Conservation (phyloP, 2,329 filamentous ascomycete species). For the Curvularia hawaiiensis region DNA sequence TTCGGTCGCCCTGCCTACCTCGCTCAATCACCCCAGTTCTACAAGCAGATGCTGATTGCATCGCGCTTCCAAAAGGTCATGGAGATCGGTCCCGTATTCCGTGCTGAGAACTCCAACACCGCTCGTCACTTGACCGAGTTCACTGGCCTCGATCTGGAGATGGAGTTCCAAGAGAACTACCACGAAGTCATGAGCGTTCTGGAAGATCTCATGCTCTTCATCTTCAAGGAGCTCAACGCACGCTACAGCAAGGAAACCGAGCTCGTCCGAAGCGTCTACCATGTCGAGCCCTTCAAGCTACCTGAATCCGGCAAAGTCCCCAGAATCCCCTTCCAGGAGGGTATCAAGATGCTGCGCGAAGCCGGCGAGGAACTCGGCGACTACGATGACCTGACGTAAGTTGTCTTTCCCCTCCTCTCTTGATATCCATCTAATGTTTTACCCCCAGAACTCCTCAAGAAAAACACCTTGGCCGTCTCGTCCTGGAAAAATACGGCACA, state of each 20-base stretch:
- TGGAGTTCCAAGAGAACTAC: constrained; percentile 83
- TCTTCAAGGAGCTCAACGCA: constrained; percentile 75
- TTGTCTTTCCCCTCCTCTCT: neutral
- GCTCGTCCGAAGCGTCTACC: constrained; percentile 71
- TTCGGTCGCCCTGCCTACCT: constrained; percentile 83
- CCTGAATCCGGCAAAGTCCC: constrained; percentile 76
- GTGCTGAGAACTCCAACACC: constrained; percentile 86
- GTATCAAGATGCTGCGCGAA: constrained; percentile 75
- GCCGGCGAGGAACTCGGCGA: constrained; percentile 78
- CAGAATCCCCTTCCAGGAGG: constrained; percentile 77
- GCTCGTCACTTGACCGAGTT: constrained; percentile 88
- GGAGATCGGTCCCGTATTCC: constrained; percentile 80
- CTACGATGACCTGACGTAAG: constrained; percentile 73
- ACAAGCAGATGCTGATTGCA: constrained; percentile 86
- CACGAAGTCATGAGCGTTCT: constrained; percentile 74
- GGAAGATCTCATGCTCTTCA: constrained; percentile 75
- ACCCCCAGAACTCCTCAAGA: constrained; percentile 70
- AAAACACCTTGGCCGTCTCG: constrained; percentile 84
- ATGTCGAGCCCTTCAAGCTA: constrained; percentile 77
- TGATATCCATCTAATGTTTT: neutral
- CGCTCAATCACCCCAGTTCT: constrained; percentile 82
- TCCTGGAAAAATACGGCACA: constrained; percentile 86
- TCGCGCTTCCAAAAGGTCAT: constrained; percentile 78
- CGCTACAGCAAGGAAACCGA: constrained; percentile 74
- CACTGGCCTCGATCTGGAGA: constrained; percentile 86